Evolutionary conservation across 495 filamentous ascomycete species (phyloP).

Genomic region (Polyplosphaeria fusca): DNA sequence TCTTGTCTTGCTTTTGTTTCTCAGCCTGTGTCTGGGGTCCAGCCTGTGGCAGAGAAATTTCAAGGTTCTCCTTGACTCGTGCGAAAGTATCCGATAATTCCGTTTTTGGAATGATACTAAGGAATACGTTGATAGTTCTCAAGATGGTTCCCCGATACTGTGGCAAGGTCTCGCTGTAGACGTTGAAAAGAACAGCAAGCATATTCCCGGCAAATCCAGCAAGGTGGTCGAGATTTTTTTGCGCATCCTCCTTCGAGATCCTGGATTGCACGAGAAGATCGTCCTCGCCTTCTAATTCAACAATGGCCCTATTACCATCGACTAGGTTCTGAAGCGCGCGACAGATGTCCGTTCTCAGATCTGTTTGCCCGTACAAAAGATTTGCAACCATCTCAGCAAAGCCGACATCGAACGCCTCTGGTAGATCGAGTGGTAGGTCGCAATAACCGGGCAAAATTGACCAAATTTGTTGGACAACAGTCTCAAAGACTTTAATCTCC

Average conservation of each 20-base stretch:
- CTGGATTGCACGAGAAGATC: constrained; percentile 68
- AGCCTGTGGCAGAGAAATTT: constrained; percentile 64
- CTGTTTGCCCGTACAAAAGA: constrained; percentile 85
- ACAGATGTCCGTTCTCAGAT: constrained; percentile 82
- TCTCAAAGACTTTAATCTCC: constrained; percentile 96
- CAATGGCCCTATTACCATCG: constrained; percentile 81
- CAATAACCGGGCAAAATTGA: constrained; percentile 92
- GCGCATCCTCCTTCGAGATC: constrained; percentile 69
- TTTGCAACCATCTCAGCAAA: constrained; percentile 91
- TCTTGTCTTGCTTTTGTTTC: constrained; percentile 54
- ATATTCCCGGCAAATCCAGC: constrained; percentile 77
- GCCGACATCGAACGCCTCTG: constrained; percentile 66
- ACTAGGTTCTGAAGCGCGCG: constrained; percentile 78
- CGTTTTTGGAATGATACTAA: constrained; percentile 76
- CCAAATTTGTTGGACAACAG: constrained; percentile 93
- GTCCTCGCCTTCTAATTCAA: constrained; percentile 55
- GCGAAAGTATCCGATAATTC: constrained; percentile 85
- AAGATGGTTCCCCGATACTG: constrained; percentile 87
- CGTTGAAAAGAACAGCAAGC: constrained; percentile 93
- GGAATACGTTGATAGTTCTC: constrained; percentile 86
- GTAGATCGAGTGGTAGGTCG: constrained; percentile 78
- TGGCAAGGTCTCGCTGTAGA: constrained; percentile 91
- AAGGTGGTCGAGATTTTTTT: constrained; percentile 75
- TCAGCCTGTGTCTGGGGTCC: constrained; percentile 49
- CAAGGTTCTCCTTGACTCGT: constrained; percentile 79